Evolutionary conservation across 2,329 filamentous ascomycete species (phyloP).

Genomic region (Ophiocordyceps camponoti-floridani): DNA sequence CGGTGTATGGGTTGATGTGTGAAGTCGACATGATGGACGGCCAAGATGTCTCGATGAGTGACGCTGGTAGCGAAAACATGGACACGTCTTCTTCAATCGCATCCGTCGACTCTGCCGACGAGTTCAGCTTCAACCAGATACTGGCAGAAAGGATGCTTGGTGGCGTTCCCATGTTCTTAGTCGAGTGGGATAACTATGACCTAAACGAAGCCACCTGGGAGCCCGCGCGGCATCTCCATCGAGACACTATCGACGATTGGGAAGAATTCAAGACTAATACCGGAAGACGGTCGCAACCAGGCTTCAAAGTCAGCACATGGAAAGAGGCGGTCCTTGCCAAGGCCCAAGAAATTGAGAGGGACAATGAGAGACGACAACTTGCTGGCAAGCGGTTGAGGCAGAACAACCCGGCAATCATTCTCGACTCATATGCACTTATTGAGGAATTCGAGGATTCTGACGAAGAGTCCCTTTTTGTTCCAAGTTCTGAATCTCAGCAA

Average conservation of each 20-base stretch:
- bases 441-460: slow-evolving; percentile 2
- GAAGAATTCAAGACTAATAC: slow-evolving; percentile 18
- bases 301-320: slow-evolving; percentile 21
- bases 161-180: slow-evolving; percentile 13
- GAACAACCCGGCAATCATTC: slow-evolving; percentile 1
- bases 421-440: not conserved
- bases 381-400: slow-evolving; percentile 14
- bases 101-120: slow-evolving; percentile 6
- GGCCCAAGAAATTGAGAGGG: slow-evolving; percentile 14
- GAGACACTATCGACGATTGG: slow-evolving; percentile 24
- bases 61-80: slow-evolving; percentile 8
- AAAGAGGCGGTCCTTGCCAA: slow-evolving; percentile 13
- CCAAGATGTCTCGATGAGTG: not conserved
- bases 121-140: slow-evolving; percentile 33
- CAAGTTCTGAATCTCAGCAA: not conserved
- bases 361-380: slow-evolving; percentile 19
- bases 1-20: not conserved
- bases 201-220: slow-evolving; percentile 29
- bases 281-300: slow-evolving; percentile 11
- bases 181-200: slow-evolving; percentile 18
- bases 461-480: not conserved
- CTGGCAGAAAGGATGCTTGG: slow-evolving; percentile 23
- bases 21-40: not conserved
- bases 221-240: slow-evolving; percentile 22
- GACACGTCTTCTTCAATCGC: not conserved